These are phyloP conservation scores for Globisporangium heterothallicum DNA, from an alignment of 352 stramenopile genomes.

Conservation along the genomic window DNA sequence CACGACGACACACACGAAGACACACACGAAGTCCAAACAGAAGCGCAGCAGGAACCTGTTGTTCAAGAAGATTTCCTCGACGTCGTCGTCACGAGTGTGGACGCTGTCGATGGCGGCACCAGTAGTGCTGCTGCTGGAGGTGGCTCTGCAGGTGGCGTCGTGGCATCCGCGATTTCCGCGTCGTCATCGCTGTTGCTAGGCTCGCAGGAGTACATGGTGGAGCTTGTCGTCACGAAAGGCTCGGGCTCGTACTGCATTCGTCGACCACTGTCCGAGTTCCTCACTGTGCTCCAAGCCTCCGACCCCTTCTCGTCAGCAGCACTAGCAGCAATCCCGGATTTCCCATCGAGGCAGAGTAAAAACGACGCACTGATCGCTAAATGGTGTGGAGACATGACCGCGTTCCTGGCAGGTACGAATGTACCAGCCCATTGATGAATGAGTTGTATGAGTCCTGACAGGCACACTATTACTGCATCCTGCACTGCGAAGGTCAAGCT, in stretches of 20 bases:
- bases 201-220: constrained; percentile 31
- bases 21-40: not conserved
- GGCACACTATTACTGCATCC: not conserved
- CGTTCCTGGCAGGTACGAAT: constrained; percentile 33
- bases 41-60: constrained; percentile 14
- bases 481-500: constrained; percentile 7
- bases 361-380: constrained; percentile 53
- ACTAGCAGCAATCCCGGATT: constrained; percentile 23
- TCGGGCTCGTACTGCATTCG: constrained; percentile 49
- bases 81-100: constrained; percentile 64
- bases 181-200: constrained; percentile 21
- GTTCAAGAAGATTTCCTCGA: constrained; percentile 35
- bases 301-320: not conserved
- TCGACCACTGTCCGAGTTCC: constrained; percentile 33
- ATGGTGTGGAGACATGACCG: constrained; percentile 63
- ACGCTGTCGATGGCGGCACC: constrained; percentile 16
- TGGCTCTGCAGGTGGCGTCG: constrained; percentile 24
- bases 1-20: not conserved
- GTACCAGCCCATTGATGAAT: not conserved
- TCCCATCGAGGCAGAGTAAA: constrained; percentile 38
- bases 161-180: constrained; percentile 29
- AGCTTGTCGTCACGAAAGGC: constrained; percentile 57
- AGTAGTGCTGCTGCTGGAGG: not conserved
- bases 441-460: not conserved
- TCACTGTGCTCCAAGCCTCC: constrained; percentile 24